Percentiles rank a stretch among this genome's conserved stretches.
phyloP scores from a whole-genome alignment of 192 early-diverging fungal genomes.

The Podila epicladia region DNA sequence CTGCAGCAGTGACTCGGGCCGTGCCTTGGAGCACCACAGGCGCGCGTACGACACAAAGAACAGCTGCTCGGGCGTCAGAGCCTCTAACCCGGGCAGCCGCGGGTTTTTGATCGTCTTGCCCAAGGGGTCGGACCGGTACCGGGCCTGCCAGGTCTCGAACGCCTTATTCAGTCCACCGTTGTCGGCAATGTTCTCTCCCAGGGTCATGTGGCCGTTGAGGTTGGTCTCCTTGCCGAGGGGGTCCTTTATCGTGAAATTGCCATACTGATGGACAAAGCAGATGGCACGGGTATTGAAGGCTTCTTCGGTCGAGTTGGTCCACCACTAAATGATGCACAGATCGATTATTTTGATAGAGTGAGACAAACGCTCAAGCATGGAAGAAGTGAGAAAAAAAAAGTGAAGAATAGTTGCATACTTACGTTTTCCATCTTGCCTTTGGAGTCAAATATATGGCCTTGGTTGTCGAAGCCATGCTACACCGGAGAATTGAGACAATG shows the following conservation, averaged over 20 bases:
- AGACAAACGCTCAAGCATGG: not conserved
- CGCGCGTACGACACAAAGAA: constrained; percentile 74
- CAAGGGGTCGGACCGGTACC: not conserved
- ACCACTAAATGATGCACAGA: constrained; percentile 59
- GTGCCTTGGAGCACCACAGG: constrained; percentile 63
- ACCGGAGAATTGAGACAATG: not conserved
- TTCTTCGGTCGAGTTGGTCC: constrained; percentile 63
- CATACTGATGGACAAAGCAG: constrained; percentile 74
- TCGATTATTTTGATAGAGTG: too few relatives aligned
- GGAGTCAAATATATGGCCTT: constrained; percentile 52
- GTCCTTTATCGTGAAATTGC: constrained; percentile 49
- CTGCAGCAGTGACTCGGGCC: constrained; percentile 33
- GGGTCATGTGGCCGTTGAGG: constrained; percentile 61
- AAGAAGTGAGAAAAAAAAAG: not conserved
- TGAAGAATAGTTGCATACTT: constrained; percentile 40
- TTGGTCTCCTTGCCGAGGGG: constrained; percentile 20
- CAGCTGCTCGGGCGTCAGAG: constrained; percentile 63
- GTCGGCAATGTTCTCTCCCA: constrained; percentile 73
- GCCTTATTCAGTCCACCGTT: constrained; percentile 65
- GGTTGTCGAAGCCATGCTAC: constrained; percentile 60
- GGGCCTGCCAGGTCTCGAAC: constrained; percentile 49
- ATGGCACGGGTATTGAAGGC: constrained; percentile 59
- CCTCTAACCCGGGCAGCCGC: constrained; percentile 53
- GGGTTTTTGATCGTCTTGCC: constrained; percentile 47
- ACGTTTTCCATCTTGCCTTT: not conserved